Conservation (phyloP, 768 basidiomycete genomes). For the Cystofilobasidium macerans region DNA sequence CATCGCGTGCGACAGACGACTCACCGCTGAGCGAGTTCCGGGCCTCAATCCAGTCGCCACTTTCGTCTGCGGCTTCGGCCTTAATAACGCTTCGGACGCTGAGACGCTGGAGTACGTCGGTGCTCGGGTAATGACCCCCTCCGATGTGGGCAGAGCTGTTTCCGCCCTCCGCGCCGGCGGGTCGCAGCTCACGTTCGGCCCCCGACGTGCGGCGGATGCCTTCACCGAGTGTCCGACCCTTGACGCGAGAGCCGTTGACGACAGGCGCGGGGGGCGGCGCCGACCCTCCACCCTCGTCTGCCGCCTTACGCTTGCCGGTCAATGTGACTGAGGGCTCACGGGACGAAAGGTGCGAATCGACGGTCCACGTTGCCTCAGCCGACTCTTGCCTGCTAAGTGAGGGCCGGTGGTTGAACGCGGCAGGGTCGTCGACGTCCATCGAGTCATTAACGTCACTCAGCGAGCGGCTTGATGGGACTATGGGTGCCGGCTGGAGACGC, state of each 20-base stretch:
- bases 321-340: background rate
- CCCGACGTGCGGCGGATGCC: background rate
- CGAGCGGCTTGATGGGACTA: background rate
- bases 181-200: background rate
- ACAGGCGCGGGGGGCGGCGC: background rate
- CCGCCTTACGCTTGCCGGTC: constrained; percentile 19
- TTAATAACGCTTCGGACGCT: constrained; percentile 53
- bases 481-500: background rate
- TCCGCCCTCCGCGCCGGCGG: no score
- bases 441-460: no score
- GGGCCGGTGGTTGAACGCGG: background rate
- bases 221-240: constrained; percentile 18
- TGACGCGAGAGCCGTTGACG: background rate
- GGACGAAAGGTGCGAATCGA: background rate
- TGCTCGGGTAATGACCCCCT: background rate
- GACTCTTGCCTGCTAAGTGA: background rate
- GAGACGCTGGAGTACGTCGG: constrained; percentile 38
- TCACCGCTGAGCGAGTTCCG: constrained; percentile 49
- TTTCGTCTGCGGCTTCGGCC: constrained; percentile 46
- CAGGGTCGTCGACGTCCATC: constrained; percentile 2
- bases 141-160: background rate
- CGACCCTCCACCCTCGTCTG: background rate
- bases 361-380: background rate
- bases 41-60: constrained; percentile 55
- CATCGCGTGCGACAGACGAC: background rate